A percentile compares a stretch with the other conserved stretches of the same genome.
Evolutionary conservation across 805 yeast species (phyloP).

Genomic region (Hanseniaspora lindneri): DNA sequence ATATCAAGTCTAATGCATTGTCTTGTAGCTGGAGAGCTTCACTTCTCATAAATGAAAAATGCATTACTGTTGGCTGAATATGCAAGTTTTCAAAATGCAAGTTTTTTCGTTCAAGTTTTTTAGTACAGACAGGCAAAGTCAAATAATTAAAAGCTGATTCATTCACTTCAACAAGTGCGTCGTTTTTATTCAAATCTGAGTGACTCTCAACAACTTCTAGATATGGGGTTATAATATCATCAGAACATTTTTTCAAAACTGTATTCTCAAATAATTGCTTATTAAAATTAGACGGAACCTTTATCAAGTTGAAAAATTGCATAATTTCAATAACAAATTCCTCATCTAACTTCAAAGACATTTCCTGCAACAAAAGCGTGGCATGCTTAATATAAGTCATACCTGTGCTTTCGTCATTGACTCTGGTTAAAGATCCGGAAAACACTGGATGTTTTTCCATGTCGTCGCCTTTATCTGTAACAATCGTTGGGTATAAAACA

Average conservation of each 20-base stretch:
- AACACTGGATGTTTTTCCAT: constrained; percentile 82
- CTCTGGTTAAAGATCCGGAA: constrained; percentile 70
- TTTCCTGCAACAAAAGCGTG: constrained; percentile 75
- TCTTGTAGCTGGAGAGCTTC: constrained; percentile 32
- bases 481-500: constrained; percentile 74
- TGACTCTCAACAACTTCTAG: constrained; percentile 19
- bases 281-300: not conserved
- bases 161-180: not conserved
- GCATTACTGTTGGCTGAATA: constrained; percentile 80
- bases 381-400: constrained; percentile 84
- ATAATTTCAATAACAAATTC: constrained; percentile 73
- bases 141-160: constrained; percentile 17
- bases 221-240: constrained; percentile 24
- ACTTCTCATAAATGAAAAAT: constrained; percentile 81
- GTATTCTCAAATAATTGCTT: too few relatives aligned
- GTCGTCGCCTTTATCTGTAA: constrained; percentile 74
- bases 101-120: constrained; percentile 43
- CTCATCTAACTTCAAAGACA: constrained; percentile 87
- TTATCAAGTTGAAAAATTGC: constrained; percentile 49
- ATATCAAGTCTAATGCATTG: constrained; percentile 9
- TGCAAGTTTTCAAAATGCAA: constrained; percentile 86
- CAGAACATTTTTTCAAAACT: constrained; percentile 42
- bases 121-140: constrained; percentile 45
- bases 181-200: not conserved
- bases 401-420: constrained; percentile 84